Base-by-base conservation (phyloP, 805 yeast species). In the Yarrowia hollandica region DNA sequence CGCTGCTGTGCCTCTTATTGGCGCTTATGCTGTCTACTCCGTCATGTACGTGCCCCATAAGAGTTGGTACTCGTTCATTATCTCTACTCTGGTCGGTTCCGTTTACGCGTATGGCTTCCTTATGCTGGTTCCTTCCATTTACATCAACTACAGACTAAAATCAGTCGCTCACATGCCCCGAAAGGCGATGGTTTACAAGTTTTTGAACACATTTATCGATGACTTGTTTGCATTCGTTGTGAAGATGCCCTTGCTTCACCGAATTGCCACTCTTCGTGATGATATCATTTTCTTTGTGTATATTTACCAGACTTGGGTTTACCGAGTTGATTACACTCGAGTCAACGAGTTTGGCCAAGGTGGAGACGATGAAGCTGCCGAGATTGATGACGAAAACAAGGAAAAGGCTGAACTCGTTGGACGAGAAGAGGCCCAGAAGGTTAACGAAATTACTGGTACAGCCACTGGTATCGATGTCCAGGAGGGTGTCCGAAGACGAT, bases 61-160 rank as follows among this genome's bases (percentile, higher is more conserved):
- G 62, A 74, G 77, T 8, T 75, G 78, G 78, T 73, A 73, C 64
- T 75, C 77, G 6, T 75, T 75, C 61, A 66, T 72, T 21, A 69
- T 75, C 42, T 67, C 74, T 2, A 71, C 76, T 0, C 65, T 75
- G 15, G 77, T 74, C 30, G 77, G 76, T 0, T 71, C 73, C 21
- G 77, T 73, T 15, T 75, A 75, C 60, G 74, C 77, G 3, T 74
- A 74, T 60, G 78, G 78, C 1, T 75, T 75, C 66, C 62, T 75
- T 41, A 72, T 72, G 50, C 63, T 75, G 33, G 72, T 75, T 26
- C 78, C 78, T 12, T 63, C 74, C 2, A 72, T 75, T 26, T 75
- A 75, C 62, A 74, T 73, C 65, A 75, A 75, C 62, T 75, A 74
- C 63, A 67, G 77, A 54, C 68, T 75, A 52, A 75, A 75, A 62